Percentiles rank a stretch among this genome's conserved stretches.
phyloP scores from a whole-genome alignment of 768 basidiomycete genomes.

The Pluteus cervinus region DNA sequence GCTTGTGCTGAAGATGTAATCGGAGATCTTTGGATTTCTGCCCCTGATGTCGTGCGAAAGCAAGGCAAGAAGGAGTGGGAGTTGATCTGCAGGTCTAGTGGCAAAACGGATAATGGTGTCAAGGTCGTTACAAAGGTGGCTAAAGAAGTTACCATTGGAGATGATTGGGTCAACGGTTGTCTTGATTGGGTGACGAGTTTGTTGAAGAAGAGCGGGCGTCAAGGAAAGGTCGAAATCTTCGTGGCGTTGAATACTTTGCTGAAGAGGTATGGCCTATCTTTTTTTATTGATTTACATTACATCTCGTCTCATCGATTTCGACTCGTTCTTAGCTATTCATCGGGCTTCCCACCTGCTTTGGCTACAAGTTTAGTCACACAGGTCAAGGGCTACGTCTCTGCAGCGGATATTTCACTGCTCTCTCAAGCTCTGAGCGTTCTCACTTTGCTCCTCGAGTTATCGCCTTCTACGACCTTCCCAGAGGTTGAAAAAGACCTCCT shows the following conservation, averaged over 20 bases:
- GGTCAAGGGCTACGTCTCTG: constrained; percentile 69
- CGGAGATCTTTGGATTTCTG: constrained; percentile 84
- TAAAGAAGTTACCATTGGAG: constrained; percentile 58
- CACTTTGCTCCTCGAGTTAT: constrained; percentile 61
- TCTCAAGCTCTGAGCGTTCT: constrained; percentile 65
- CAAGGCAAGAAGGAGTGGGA: constrained; percentile 80
- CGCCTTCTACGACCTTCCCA: constrained; percentile 66
- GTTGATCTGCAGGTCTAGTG: constrained; percentile 62
- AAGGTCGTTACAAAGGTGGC: constrained; percentile 83
- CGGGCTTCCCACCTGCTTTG: constrained; percentile 48
- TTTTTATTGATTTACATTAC: no score
- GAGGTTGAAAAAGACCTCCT: constrained; percentile 70
- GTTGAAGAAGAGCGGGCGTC: constrained; percentile 71
- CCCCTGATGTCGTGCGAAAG: constrained; percentile 60
- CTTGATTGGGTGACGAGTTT: constrained; percentile 73
- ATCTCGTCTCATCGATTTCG: neutral
- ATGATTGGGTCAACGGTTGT: constrained; percentile 78
- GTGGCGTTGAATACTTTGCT: constrained; percentile 67
- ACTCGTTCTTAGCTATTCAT: constrained; percentile 24
- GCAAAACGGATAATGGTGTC: constrained; percentile 71
- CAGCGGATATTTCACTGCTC: constrained; percentile 71
- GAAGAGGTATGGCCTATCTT: constrained; percentile 44
- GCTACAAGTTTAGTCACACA: constrained; percentile 63
- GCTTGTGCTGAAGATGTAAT: constrained; percentile 76
- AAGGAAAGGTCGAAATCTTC: constrained; percentile 78